phyloP scores from a whole-genome alignment of 2,329 filamentous ascomycete genomes.

The Plenodomus lindquistii region DNA sequence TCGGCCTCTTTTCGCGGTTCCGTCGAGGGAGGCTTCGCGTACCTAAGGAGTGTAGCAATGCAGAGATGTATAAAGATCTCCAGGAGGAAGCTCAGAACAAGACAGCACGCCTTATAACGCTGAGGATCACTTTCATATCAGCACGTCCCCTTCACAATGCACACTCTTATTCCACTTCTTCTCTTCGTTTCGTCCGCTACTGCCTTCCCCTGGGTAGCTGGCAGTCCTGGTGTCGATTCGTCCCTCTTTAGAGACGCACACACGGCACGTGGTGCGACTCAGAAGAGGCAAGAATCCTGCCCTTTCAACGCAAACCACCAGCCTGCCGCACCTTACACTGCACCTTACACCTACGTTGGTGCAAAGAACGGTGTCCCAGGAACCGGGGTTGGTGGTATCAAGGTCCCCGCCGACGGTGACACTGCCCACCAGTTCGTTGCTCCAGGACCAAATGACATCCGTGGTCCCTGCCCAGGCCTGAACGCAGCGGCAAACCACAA shows the following conservation, averaged over 20 bases:
- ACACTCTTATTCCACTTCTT: conserved; percentile 18
- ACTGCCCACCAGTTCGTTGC: conserved; percentile 29
- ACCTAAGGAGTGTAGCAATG: neutral
- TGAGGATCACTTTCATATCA: too few relatives aligned
- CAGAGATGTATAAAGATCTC: neutral
- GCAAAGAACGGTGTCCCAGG: conserved; percentile 50
- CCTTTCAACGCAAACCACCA: conserved; percentile 30
- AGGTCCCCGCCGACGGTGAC: conserved; percentile 50
- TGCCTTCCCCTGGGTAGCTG: conserved; percentile 25
- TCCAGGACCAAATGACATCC: conserved; percentile 26
- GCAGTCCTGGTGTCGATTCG: conserved; percentile 22
- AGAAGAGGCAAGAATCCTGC: conserved; percentile 21
- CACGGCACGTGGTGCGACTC: neutral
- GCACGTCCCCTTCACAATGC: conserved; percentile 12
- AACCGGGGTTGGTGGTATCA: conserved; percentile 48
- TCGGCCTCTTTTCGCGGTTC: neutral
- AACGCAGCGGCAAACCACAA: conserved; percentile 49
- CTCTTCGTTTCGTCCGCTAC: conserved; percentile 17
- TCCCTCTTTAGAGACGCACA: conserved; percentile 13
- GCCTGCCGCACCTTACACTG: conserved; percentile 21
- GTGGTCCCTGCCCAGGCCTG: conserved; percentile 47
- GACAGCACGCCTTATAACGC: neutral
- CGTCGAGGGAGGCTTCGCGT: neutral
- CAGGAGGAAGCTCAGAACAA: neutral
- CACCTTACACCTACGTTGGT: conserved; percentile 46